Base-by-base conservation (phyloP, 2,329 filamentous ascomycete genomes). In the Stemphylium lycopersici region DNA sequence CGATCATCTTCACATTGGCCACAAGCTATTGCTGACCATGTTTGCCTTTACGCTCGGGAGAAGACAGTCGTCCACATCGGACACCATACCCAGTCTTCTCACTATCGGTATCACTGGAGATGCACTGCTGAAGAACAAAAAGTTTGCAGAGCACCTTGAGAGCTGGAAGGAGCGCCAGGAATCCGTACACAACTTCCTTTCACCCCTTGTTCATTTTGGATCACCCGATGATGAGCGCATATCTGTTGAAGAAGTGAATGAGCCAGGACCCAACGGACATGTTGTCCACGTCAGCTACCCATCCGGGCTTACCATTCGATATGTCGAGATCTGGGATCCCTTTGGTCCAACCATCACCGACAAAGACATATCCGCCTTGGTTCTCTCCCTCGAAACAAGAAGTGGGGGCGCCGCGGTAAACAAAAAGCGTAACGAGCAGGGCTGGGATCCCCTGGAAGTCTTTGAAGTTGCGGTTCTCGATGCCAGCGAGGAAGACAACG, bases 21-120 rank as follows among this genome's bases (percentile, higher is more conserved):
- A 99, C 79, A 99, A 98, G 77, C 82, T 98, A n/a, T 84, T 99
- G 16, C 84, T 99, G 16, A 92, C 93, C n/a, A 93, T 93, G 57
- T 90, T 90, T 0, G 85, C 88, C 0, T 84, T 97, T 51, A 82
- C 91, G 13, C 81, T 90, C 52, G 84, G 85, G 32, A 65, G 66
- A 24, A 58, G 60, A 41, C 42, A 55, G 22, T 18, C 48, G 18
- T 52, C 62, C 12, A 45, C 39, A 11, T 48, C 52, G 13, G 59
- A 64, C 38, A 56, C 67, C 7, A 39, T 43, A 7, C 65, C 73
- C 18, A 84, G 84, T 56, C 82, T 82, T 10, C 83, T 96, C 58
- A 89, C 92, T 15, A 83, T 97, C 37, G 95, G 95, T 11, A 90
- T 99, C 62, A 96, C 95, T 0, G 92, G 90, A 4, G 91, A 96